Evolutionary conservation across 176 grass and related monocot genomes (phyloP), one percentile per base, ranked within the genome.

Genomic region (Oryza meridionalis): DNA sequence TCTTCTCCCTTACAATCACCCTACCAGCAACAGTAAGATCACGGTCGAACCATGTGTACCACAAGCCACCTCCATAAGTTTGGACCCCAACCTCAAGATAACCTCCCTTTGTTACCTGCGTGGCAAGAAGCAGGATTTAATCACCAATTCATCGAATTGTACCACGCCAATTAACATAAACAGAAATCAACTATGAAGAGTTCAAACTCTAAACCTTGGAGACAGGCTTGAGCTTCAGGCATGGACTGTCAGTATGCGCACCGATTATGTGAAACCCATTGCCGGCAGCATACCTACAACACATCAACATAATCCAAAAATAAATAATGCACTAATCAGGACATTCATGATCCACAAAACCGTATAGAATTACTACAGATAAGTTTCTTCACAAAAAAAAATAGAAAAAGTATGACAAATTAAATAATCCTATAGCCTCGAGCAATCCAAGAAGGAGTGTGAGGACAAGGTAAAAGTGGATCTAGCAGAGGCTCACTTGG

Each of bases 31-130:
- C 2, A 58, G 96, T 90, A 86, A 98, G 90, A 65, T 98, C 96
- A 22, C 96, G 96, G 63, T 98, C 96, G 35, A 98, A 98, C 96
- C 96, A 98, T 64, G 96, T 98, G 88, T 98, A 75, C 96, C 96
- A 98, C 67, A 98, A 77, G 12, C 96, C 96, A 85, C 96, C 82
- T 61, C 96, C 96, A 87, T 98, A 98, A 11, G 91, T 98, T 80
- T 95, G 91, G 47, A 98, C 91, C 29, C 96, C 96, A 15, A 98
- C 93, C 86, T 98, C 90, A 47, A 98, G 77, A 85, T 89, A 98
- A 29, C 91, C 96, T 81, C 93, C 96, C 79, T 95, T 98, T 29
- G 85, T 90, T 74, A 98, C 86, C 96, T 98, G 67, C 47, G 10
- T 67, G 72, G 67, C 5, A 88, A 65, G 27, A 77, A 68, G 47